Conservation (phyloP, 208 protist species). For the Crithidia sp. region DNA sequence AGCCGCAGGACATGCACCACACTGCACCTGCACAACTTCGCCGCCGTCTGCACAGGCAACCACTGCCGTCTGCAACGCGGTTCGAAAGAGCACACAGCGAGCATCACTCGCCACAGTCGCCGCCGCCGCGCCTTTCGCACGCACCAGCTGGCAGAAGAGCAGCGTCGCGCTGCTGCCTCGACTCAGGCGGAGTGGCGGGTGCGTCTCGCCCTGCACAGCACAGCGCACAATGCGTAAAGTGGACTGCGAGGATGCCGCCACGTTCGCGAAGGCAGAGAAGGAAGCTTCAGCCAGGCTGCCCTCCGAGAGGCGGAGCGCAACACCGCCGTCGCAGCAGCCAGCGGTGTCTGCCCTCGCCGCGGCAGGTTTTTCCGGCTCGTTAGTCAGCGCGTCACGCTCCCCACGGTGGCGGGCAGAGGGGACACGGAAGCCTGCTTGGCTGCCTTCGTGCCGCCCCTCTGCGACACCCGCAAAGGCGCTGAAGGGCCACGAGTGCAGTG, state of each 20-base stretch:
- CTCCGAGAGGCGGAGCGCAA: slow-evolving; percentile 18
- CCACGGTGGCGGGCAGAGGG: too few species aligned
- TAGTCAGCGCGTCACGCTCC: too few species aligned
- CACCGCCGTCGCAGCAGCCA: slow-evolving; percentile 6
- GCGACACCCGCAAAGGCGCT: background rate
- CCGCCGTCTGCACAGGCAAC: background rate
- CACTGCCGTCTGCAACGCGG: background rate
- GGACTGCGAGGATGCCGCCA: slow-evolving; percentile 6
- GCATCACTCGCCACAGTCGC: background rate
- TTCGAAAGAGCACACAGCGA: slow-evolving; percentile 6
- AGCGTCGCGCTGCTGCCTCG: slow-evolving; percentile 5
- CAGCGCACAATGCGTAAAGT: slow-evolving; percentile 15
- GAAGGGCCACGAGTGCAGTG: slow-evolving; percentile 25
- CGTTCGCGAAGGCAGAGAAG: slow-evolving; percentile 3
- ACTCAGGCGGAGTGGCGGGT: slow-evolving; percentile 9
- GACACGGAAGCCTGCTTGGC: too few species aligned
- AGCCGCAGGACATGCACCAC: too few species aligned
- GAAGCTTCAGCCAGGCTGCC: slow-evolving; percentile 15
- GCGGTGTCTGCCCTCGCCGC: background rate
- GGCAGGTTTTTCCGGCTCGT: background rate
- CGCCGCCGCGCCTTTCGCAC: background rate
- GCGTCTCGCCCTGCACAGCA: slow-evolving; percentile 1
- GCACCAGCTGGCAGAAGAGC: slow-evolving; percentile 14
- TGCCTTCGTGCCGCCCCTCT: too few species aligned
- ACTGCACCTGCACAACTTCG: background rate